Base-by-base conservation (phyloP, 1,139 yeast species). In the Candida sp. region DNA sequence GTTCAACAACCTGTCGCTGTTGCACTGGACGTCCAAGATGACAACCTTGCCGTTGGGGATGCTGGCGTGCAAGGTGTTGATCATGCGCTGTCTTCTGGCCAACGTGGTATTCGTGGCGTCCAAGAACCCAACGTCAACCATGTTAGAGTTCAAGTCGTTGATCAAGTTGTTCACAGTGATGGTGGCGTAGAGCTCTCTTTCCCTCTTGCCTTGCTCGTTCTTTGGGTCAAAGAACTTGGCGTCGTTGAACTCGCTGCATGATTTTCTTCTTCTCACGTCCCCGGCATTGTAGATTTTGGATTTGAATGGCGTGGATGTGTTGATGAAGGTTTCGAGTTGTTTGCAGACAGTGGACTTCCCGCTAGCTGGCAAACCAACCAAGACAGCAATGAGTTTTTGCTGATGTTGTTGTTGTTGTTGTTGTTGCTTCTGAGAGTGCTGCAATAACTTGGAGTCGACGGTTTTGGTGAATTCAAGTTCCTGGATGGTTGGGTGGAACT, bases 311-410 rank as follows among this genome's bases (percentile, higher is more conserved):
- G 66, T 58, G 51, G 61, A 46, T 42, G 62, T 56, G 48, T 68
- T 69, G 40, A 84, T 67, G 54, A 66, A 77, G 7, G 72, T 63
- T 30, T 75, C 72, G 45, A 86, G 63, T 58, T 84, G 85, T 42
- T 73, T 72, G 40, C 86, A 78, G 17, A 86, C 70, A 7, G 91
- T 83, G 25, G 89, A 84, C 66, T 87, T 87, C 3, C 92, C 93
- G 26, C 83, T 75, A 0, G 92, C 92, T 0, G 93, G 92, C 44
- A 87, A 70, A 0, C 92, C 93, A 9, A 86, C 86, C 44, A 86
- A 64, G 49, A 87, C 44, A 35, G 57, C 44, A 3, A 57, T 54
- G 5, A 58, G 42, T 43, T 58, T 58, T 22, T 33, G 17, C n/a
- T n/a, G n/a, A n/a, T n/a, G n/a, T n/a, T n/a, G n/a, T 22, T 34